These are phyloP conservation scores for Coprinellus aureogranulatus DNA, from an alignment of 768 basidiomycete genomes.

Conservation along the genomic window DNA sequence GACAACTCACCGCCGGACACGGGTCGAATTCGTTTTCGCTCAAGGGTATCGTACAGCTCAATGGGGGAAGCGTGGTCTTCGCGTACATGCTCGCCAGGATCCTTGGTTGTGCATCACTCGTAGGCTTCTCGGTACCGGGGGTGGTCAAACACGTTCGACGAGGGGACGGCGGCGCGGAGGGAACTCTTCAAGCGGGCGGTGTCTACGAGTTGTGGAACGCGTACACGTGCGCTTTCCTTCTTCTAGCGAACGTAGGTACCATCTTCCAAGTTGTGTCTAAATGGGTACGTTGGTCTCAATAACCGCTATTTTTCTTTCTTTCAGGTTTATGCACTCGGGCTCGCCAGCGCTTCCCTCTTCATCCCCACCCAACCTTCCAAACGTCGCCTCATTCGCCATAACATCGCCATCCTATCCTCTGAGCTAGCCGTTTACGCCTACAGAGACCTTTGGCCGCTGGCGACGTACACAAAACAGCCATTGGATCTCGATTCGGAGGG, in stretches of 20 bases:
- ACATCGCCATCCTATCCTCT: constrained; percentile 29
- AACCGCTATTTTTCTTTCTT: too few species aligned
- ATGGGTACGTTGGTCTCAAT: too few species aligned
- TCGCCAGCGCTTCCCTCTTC: constrained; percentile 4
- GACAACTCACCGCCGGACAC: not conserved
- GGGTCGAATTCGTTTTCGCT: not conserved
- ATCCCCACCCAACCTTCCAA: not conserved
- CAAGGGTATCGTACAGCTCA: not conserved
- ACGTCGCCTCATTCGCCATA: constrained; percentile 2
- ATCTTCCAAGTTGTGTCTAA: not conserved
- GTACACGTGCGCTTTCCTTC: not conserved
- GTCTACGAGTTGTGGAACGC: not conserved
- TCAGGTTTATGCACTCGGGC: constrained; percentile 14
- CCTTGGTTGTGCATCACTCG: not conserved
- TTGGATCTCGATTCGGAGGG: constrained; percentile 40
- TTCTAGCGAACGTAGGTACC: not conserved
- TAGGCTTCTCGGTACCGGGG: not conserved
- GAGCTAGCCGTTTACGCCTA: constrained; percentile 46
- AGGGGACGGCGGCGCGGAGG: too few species aligned
- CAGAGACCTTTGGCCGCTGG: constrained; percentile 55
- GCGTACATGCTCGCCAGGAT: not conserved
- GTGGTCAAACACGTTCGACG: not conserved
- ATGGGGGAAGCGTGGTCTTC: not conserved
- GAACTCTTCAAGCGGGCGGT: not conserved
- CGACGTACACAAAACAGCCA: constrained; percentile 41